Evolutionary conservation across 805 yeast genomes (phyloP).

Genomic region (Lachancea fermentati): DNA sequence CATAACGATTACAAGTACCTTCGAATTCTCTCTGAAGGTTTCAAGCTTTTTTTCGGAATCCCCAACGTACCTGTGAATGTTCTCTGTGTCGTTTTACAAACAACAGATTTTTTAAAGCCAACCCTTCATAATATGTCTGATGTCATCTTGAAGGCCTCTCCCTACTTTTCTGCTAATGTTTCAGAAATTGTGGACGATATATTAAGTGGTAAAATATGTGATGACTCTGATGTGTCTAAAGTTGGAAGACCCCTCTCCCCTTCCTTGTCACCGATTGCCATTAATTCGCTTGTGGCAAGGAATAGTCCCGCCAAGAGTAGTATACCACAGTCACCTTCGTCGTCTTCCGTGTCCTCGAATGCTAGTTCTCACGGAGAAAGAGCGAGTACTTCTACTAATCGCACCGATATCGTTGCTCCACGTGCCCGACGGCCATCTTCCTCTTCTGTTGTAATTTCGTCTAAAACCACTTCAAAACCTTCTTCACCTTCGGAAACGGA

Average conservation of each 20-base stretch:
- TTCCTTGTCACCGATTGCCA: background rate
- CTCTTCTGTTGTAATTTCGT: background rate
- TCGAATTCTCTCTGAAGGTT: constrained; percentile 34
- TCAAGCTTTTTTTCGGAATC: constrained; percentile 31
- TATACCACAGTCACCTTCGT: constrained; percentile 5
- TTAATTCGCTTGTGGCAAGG: background rate
- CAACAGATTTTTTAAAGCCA: constrained; percentile 31
- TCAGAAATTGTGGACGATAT: constrained; percentile 24
- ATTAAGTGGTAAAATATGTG: constrained; percentile 21
- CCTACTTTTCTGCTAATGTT: constrained; percentile 22
- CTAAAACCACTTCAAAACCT: constrained; percentile 1
- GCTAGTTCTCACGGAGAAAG: constrained; percentile 9
- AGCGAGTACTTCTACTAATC: background rate
- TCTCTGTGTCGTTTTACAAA: constrained; percentile 22
- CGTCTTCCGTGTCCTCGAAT: constrained; percentile 9
- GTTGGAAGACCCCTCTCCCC: constrained; percentile 4
- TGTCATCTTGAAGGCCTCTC: constrained; percentile 19
- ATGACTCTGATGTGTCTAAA: constrained; percentile 7
- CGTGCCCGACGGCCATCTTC: constrained; percentile 9
- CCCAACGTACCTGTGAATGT: constrained; percentile 25
- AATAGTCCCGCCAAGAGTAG: constrained; percentile 2
- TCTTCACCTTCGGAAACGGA: constrained; percentile 4
- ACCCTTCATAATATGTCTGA: constrained; percentile 26
- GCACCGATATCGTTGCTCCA: constrained; percentile 7
- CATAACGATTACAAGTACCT: constrained; percentile 20